phyloP scores from a whole-genome alignment of 805 yeast species.

The Wickerhamiella australiensis region DNA sequence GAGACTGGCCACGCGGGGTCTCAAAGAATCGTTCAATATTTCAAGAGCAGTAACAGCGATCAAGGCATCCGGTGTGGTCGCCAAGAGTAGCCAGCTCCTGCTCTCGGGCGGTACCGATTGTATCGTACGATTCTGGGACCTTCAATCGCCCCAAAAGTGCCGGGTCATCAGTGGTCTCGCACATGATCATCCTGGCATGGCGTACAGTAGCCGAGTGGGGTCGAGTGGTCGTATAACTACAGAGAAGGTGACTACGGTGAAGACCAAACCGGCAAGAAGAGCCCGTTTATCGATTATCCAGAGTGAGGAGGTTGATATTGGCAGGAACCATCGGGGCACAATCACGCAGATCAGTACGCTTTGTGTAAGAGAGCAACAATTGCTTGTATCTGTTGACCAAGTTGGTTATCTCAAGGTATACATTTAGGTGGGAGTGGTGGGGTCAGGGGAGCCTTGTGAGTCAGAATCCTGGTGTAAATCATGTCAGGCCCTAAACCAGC shows the following conservation, averaged over 20 bases:
- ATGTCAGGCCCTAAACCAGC: too few species aligned
- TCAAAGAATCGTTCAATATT: conserved; percentile 14
- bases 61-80: neutral
- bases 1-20: conserved; percentile 20
- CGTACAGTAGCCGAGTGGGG: conserved; percentile 21
- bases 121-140: conserved; percentile 30
- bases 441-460: too few species aligned
- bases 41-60: neutral
- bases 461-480: too few species aligned
- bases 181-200: conserved; percentile 26
- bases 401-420: conserved; percentile 52
- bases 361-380: conserved; percentile 38
- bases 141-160: conserved; percentile 26
- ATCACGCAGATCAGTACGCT: conserved; percentile 40
- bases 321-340: conserved; percentile 39
- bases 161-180: conserved; percentile 27
- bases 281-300: conserved; percentile 31
- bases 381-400: conserved; percentile 56
- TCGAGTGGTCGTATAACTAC: conserved; percentile 33
- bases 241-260: conserved; percentile 28
- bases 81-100: neutral
- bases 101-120: conserved; percentile 28
- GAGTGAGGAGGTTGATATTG: conserved; percentile 34
- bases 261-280: conserved; percentile 12
- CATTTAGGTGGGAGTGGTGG: neutral